These are phyloP conservation scores for Polytrichum commune DNA, from an alignment of 225 moss, liverwort and hornwort species.

Conservation along the genomic window DNA sequence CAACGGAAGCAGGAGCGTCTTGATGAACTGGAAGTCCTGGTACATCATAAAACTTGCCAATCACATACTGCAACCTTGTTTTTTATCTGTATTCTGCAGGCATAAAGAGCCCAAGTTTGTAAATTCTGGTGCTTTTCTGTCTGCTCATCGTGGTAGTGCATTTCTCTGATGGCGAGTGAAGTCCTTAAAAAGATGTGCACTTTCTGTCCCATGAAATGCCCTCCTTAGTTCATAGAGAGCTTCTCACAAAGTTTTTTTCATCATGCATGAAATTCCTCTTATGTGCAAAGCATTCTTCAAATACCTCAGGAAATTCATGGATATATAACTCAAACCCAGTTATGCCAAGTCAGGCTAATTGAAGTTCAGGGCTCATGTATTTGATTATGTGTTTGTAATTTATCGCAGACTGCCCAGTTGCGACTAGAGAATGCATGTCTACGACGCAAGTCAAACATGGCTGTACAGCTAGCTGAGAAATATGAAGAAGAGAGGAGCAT, in stretches of 20 bases:
- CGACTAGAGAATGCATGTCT: constrained; percentile 51
- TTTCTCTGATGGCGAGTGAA: no score
- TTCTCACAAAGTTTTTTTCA: not conserved
- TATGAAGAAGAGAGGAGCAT: constrained; percentile 29
- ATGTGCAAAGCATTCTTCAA: no score
- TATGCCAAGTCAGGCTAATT: no score
- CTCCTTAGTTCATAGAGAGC: no score
- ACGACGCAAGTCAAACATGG: constrained; percentile 30
- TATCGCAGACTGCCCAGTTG: constrained; percentile 39
- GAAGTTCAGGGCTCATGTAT: no score
- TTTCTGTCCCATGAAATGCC: no score
- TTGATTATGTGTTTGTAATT: not conserved
- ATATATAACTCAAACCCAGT: not conserved
- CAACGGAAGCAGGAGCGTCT: constrained; percentile 59
- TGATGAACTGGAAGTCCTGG: constrained; percentile 58
- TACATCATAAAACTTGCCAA: no score
- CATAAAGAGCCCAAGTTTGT: not conserved
- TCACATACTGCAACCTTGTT: not conserved
- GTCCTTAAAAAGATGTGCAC: no score
- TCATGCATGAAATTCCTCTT: not conserved
- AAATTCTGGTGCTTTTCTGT: not conserved
- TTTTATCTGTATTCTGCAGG: not conserved
- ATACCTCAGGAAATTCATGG: not conserved
- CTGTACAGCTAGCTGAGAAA: constrained; percentile 35
- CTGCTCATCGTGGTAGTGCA: no score